Percentiles rank a stretch among this genome's conserved stretches.
phyloP scores from a whole-genome alignment of 2,329 filamentous ascomycete species.

The Fusarium fujikuroi region DNA sequence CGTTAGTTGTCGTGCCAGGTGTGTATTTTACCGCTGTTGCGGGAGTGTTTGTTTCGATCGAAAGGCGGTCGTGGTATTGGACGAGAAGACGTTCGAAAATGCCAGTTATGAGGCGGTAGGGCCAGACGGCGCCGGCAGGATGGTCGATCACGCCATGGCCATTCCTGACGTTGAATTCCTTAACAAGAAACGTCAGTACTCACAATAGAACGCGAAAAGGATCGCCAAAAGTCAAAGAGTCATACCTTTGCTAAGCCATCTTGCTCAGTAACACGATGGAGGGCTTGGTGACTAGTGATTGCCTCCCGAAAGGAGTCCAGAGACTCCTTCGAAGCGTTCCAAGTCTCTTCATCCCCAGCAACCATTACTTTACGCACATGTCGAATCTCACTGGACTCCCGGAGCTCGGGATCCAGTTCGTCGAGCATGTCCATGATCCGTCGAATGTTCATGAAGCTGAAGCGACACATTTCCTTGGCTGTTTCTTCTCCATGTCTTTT shows the following conservation, averaged over 20 bases:
- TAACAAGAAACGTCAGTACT: background rate
- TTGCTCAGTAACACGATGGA: background rate
- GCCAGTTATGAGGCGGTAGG: background rate
- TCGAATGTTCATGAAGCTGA: background rate
- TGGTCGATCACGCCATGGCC: background rate
- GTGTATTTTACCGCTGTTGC: background rate
- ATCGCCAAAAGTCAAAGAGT: background rate
- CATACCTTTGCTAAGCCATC: background rate
- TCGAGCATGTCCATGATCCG: background rate
- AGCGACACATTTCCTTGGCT: background rate
- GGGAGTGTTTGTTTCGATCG: background rate
- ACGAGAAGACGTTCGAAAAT: background rate
- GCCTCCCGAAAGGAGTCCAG: background rate
- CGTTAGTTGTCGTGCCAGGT: accelerated
- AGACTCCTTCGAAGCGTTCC: background rate
- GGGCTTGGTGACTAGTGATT: background rate
- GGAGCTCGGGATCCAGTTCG: background rate
- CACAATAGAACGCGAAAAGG: background rate
- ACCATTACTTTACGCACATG: background rate
- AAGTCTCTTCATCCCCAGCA: background rate
- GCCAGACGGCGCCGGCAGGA: background rate
- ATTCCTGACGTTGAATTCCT: background rate
- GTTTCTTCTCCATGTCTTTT: background rate
- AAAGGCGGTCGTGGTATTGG: background rate
- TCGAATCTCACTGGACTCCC: background rate